Conservation (phyloP, 2,329 filamentous ascomycete species). For the Chrysoporthe puriensis region DNA sequence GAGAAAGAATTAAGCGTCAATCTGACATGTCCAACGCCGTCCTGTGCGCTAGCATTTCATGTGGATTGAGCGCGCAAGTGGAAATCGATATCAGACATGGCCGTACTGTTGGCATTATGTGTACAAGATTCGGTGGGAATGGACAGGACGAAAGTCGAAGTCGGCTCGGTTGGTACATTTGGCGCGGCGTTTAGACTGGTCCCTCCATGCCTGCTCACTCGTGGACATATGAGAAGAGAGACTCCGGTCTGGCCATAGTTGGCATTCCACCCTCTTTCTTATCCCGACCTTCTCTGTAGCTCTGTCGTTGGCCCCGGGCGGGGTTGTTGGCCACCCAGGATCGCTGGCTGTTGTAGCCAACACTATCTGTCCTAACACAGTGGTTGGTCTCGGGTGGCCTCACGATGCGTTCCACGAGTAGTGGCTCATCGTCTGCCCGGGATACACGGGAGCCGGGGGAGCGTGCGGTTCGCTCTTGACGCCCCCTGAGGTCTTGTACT, state of each 20-base stretch:
- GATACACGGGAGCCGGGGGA: slow-evolving; percentile 47
- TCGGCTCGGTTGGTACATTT: background rate
- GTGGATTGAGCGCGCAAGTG: background rate
- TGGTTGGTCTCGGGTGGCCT: background rate
- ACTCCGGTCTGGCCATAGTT: background rate
- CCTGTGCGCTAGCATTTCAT: slow-evolving; percentile 24
- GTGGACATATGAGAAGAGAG: background rate
- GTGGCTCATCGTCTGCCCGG: slow-evolving; percentile 50
- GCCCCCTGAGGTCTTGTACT: slow-evolving; percentile 48
- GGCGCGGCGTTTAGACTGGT: background rate
- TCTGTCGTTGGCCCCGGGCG: background rate
- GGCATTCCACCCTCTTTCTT: background rate
- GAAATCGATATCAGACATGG: slow-evolving; percentile 23
- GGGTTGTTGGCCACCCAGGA: background rate
- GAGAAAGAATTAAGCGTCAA: slow-evolving; percentile 22
- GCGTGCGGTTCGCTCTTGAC: slow-evolving; percentile 41
- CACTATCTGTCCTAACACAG: background rate
- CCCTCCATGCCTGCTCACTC: background rate
- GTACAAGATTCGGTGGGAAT: slow-evolving; percentile 17
- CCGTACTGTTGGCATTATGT: slow-evolving; percentile 9
- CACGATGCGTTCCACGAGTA: slow-evolving; percentile 62
- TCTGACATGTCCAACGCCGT: slow-evolving; percentile 26
- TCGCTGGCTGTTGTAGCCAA: background rate
- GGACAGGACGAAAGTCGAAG: slow-evolving; percentile 20
- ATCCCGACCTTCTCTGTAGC: too few relatives aligned